Evolutionary conservation across 108 stramenopile species (phyloP).

Genomic region (Chaetoceros muelleri): DNA sequence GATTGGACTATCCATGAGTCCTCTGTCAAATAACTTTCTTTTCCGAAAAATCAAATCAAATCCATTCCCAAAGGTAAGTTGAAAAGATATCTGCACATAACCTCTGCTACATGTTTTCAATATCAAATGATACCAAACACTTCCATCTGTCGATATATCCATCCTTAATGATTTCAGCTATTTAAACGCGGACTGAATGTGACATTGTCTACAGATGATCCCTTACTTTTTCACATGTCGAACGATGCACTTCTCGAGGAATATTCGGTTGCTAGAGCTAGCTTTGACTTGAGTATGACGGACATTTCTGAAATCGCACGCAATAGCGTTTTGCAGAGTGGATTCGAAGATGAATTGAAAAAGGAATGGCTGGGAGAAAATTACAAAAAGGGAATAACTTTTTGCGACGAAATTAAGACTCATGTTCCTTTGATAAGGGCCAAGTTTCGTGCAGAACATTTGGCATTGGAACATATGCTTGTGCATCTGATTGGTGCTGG

Average conservation of each 20-base stretch:
- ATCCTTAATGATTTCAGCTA: no score
- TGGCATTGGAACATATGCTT: slow-evolving; percentile 81
- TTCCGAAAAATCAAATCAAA: slow-evolving; percentile 91
- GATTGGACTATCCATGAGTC: slow-evolving; percentile 84
- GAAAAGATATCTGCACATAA: no score
- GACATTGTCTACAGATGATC: slow-evolving; percentile 97
- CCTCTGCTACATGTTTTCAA: no score
- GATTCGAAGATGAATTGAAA: slow-evolving; percentile 92
- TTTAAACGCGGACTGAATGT: slow-evolving; percentile 88
- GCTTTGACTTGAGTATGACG: slow-evolving; percentile 94
- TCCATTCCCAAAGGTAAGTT: slow-evolving; percentile 92
- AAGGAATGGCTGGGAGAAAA: slow-evolving; percentile 89
- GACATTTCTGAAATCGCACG: slow-evolving; percentile 97
- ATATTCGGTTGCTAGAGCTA: slow-evolving; percentile 93
- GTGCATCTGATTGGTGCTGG: slow-evolving; percentile 67
- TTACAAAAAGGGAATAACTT: slow-evolving; percentile 69
- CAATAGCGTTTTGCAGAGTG: slow-evolving; percentile 91
- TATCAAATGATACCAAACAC: no score
- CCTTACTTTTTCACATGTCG: slow-evolving; percentile 95
- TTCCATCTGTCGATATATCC: no score
- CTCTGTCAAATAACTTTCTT: slow-evolving; percentile 97
- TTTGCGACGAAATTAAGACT: slow-evolving; percentile 76
- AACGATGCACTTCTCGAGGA: slow-evolving; percentile 97
- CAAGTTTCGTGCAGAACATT: slow-evolving; percentile 83
- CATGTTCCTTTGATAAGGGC: slow-evolving; percentile 83